Percentiles rank a stretch among this genome's conserved stretches.
phyloP scores from a whole-genome alignment of 768 basidiomycete genomes.

The Cyathus striatus region DNA sequence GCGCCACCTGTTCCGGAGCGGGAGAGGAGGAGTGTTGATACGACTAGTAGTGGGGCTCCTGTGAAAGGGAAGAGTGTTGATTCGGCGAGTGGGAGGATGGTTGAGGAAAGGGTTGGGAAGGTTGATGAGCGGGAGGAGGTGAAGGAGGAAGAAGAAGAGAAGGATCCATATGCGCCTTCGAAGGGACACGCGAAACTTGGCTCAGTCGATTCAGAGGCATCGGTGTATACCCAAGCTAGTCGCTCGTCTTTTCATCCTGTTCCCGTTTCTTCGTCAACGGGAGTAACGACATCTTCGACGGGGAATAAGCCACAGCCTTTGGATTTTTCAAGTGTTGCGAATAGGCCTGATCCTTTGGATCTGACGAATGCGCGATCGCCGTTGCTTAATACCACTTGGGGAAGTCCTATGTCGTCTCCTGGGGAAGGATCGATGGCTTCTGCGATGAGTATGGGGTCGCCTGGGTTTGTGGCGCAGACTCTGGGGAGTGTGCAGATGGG shows the following conservation, averaged over 20 bases:
- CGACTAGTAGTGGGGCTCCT: too few relatives aligned
- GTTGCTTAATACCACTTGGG: slow-evolving; percentile 35
- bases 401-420: slow-evolving; percentile 25
- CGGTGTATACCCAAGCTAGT: slow-evolving; percentile 29
- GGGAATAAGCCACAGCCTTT: too few relatives aligned
- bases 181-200: background rate
- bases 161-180: background rate
- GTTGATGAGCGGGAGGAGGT: background rate
- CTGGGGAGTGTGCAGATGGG: too few relatives aligned
- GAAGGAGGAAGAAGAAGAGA: background rate
- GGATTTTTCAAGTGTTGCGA: background rate
- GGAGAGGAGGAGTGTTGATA: slow-evolving; percentile 8
- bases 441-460: too few relatives aligned
- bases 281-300: too few relatives aligned
- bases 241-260: slow-evolving; percentile 13
- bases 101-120: too few relatives aligned
- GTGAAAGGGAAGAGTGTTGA: slow-evolving; percentile 6
- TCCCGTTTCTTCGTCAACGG: background rate
- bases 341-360: background rate
- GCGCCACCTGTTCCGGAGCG: slow-evolving; percentile 16
- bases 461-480: too few relatives aligned
- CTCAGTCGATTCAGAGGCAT: slow-evolving; percentile 26
- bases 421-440: slow-evolving; percentile 8
- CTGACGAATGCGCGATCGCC: slow-evolving; percentile 15
- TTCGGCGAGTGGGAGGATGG: slow-evolving; percentile 4